Conservation (phyloP, 495 filamentous ascomycete species). For the Xylona heveae region DNA sequence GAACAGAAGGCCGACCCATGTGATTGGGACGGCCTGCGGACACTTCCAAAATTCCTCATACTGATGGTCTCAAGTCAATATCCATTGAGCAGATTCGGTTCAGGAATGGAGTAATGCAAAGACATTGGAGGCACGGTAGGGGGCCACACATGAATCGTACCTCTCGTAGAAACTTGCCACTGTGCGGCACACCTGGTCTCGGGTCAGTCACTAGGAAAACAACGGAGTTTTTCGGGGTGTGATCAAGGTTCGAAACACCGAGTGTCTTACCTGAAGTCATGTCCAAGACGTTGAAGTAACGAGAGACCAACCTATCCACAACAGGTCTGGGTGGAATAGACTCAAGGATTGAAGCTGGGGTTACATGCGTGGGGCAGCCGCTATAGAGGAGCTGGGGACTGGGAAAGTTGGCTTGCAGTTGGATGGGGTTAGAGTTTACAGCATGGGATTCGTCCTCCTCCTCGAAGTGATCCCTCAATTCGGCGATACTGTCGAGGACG, state of each 20-base stretch:
- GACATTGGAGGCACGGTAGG: no score
- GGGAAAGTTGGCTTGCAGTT: slow-evolving; percentile 4
- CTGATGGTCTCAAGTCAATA: no score
- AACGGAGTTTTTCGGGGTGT: no score
- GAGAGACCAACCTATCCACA: background rate
- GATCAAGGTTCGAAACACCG: no score
- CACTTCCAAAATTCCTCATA: slow-evolving; percentile 15
- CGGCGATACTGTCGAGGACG: slow-evolving; percentile 8
- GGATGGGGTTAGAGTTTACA: background rate
- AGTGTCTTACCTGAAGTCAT: no score
- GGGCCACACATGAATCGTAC: no score
- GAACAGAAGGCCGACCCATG: slow-evolving; percentile 16
- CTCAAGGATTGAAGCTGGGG: background rate
- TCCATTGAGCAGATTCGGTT: no score
- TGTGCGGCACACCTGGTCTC: no score
- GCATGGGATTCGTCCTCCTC: slow-evolving; percentile 6
- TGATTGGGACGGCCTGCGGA: slow-evolving; percentile 9
- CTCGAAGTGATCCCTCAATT: slow-evolving; percentile 8
- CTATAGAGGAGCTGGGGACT: slow-evolving; percentile 4
- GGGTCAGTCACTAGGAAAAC: no score
- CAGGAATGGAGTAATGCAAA: no score
- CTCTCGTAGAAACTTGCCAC: no score
- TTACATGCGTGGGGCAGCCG: slow-evolving; percentile 4
- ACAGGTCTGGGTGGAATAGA: background rate
- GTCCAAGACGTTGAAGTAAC: background rate